phyloP scores from a whole-genome alignment of 1,284 basidiomycete genomes.

The Neotropicomus parvogracilis region DNA sequence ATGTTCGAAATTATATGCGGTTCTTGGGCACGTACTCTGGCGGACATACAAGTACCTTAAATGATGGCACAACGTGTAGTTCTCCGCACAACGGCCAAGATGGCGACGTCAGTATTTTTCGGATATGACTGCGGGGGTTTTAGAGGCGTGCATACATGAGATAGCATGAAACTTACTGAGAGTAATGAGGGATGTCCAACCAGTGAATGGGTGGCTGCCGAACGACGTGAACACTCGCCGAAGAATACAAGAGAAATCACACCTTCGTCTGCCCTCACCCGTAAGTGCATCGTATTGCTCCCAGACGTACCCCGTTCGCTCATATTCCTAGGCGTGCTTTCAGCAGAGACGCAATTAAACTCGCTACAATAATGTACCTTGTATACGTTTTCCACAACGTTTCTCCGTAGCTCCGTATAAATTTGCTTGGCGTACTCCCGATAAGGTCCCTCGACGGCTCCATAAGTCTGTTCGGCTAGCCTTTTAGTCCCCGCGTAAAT shows the following conservation, averaged over 20 bases:
- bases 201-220: slow-evolving; percentile 84
- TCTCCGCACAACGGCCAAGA: not conserved
- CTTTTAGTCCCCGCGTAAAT: slow-evolving; percentile 7
- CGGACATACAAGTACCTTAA: not conserved
- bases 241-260: slow-evolving; percentile 19
- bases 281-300: slow-evolving; percentile 88
- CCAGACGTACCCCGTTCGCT: slow-evolving; percentile 91
- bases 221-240: slow-evolving; percentile 9
- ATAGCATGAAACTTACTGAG: slow-evolving; percentile 53
- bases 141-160: slow-evolving; percentile 7
- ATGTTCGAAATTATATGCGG: too few species aligned
- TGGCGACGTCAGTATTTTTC: slow-evolving; percentile 48
- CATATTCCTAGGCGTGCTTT: slow-evolving; percentile 69
- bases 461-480: slow-evolving; percentile 60
- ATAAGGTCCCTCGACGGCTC: slow-evolving; percentile 74
- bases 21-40: too few species aligned
- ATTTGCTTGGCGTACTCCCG: slow-evolving; percentile 72
- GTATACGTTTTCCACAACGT: slow-evolving; percentile 83
- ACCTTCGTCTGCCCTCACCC: slow-evolving; percentile 84
- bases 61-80: not conserved
- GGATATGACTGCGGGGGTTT: slow-evolving; percentile 44
- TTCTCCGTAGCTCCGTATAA: slow-evolving; percentile 75
- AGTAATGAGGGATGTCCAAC: slow-evolving; percentile 86
- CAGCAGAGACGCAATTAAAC: slow-evolving; percentile 5
- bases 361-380: slow-evolving; percentile 48